A percentile compares a stretch with the other conserved stretches of the same genome.
Conservation (phyloP, 148 eudicot genomes). For the Diospyros lotus region DNA sequence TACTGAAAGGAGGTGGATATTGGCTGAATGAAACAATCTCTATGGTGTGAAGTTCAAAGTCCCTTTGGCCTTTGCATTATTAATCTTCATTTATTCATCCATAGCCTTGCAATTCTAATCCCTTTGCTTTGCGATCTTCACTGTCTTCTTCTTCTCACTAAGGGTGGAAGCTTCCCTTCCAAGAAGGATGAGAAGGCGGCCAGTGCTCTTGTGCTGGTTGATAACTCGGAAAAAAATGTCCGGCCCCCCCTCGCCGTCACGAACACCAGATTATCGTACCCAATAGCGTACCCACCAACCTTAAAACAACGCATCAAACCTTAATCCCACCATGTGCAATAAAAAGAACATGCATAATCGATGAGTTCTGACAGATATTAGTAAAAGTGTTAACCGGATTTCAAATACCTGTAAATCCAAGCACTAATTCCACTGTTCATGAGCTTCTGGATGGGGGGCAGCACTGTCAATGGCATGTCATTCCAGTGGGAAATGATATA, state of each 20-base stretch:
- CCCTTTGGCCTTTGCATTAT: too few relatives aligned
- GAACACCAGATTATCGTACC: constrained; percentile 36
- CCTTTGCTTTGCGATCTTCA: too few relatives aligned
- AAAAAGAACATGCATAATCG: neutral
- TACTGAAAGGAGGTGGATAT: too few relatives aligned
- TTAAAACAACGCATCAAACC: neutral
- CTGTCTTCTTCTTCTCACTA: neutral
- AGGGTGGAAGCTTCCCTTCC: constrained; percentile 19
- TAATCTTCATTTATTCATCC: too few relatives aligned
- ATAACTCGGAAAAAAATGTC: constrained; percentile 64
- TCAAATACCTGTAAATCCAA: constrained; percentile 34
- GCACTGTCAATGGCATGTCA: constrained; percentile 19
- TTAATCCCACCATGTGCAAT: neutral
- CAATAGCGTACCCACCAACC: constrained; percentile 30
- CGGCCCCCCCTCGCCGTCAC: constrained; percentile 58
- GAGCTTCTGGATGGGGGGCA: constrained; percentile 28
- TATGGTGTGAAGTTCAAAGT: too few relatives aligned
- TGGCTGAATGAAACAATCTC: too few relatives aligned
- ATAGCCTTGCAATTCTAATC: too few relatives aligned
- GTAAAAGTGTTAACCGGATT: neutral
- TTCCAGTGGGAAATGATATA: neutral
- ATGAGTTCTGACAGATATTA: neutral
- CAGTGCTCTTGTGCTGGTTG: constrained; percentile 44
- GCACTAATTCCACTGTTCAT: constrained; percentile 34
- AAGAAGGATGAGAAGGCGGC: constrained; percentile 24